Conservation (phyloP, 2,329 filamentous ascomycete genomes). For the Beauveria sp. region DNA sequence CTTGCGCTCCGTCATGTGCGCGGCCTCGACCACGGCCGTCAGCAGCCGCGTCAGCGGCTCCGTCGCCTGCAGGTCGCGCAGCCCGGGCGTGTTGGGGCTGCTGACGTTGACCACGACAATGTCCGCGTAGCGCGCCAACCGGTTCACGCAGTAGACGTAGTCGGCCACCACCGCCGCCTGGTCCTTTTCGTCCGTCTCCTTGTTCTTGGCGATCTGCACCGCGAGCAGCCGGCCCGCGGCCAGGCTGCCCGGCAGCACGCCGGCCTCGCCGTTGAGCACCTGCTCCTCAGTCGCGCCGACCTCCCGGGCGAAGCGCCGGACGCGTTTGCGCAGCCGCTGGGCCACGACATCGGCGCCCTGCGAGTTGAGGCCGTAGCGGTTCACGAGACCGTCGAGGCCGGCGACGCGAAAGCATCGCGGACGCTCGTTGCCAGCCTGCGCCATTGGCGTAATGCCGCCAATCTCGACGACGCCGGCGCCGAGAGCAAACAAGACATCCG, state of each 20-base stretch:
- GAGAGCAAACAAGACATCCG: constrained; percentile 74
- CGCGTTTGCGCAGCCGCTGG: constrained; percentile 65
- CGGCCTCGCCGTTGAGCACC: constrained; percentile 69
- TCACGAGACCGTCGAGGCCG: constrained; percentile 80
- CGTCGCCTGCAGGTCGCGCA: constrained; percentile 77
- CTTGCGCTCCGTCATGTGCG: constrained; percentile 59
- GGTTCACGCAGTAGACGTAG: constrained; percentile 84
- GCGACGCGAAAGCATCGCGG: constrained; percentile 85
- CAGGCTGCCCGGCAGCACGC: constrained; percentile 77
- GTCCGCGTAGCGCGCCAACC: constrained; percentile 81
- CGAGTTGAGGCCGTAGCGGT: constrained; percentile 92
- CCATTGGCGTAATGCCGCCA: constrained; percentile 79
- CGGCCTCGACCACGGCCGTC: constrained; percentile 73
- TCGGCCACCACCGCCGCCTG: constrained; percentile 71
- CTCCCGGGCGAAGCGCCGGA: constrained; percentile 67
- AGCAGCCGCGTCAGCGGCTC: constrained; percentile 78
- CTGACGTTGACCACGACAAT: constrained; percentile 98
- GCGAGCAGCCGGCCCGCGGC: constrained; percentile 67
- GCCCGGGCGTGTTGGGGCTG: constrained; percentile 88
- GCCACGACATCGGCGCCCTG: constrained; percentile 84
- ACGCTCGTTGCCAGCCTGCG: constrained; percentile 80
- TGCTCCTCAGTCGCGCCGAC: constrained; percentile 63
- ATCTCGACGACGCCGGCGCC: constrained; percentile 87
- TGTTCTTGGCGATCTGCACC: constrained; percentile 97
- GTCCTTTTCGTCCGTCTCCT: constrained; percentile 77